A percentile compares a stretch with the other conserved stretches of the same genome.
Evolutionary conservation across 2,329 filamentous ascomycete genomes (phyloP).

Genomic region (Neoarthrinium moseri): DNA sequence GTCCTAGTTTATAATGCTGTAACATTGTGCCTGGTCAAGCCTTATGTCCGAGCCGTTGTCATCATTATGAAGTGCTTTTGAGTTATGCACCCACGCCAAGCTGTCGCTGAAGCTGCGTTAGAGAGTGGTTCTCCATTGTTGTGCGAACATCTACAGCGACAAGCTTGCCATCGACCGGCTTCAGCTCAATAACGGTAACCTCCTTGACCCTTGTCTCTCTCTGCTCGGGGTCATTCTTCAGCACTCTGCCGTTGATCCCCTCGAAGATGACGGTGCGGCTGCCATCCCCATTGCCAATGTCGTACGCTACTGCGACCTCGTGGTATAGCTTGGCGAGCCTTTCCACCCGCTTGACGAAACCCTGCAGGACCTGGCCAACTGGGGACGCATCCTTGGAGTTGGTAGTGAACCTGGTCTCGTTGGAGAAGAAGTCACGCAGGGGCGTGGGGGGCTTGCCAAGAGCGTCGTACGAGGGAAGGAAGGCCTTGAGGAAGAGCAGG

Average conservation of each 20-base stretch:
- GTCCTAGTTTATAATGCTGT: no score
- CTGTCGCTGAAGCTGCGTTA: constrained; percentile 1
- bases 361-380: constrained; percentile 7
- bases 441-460: constrained; percentile 7
- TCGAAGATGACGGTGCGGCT: constrained; percentile 9
- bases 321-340: constrained; percentile 7
- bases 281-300: constrained; percentile 6
- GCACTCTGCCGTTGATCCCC: constrained; percentile 2
- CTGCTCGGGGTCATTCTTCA: constrained; percentile 4
- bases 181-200: constrained; percentile 8
- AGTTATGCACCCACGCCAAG: constrained; percentile 1
- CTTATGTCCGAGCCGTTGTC: no score
- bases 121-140: constrained; percentile 7
- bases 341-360: constrained; percentile 8
- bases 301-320: neutral
- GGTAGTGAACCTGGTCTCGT: constrained; percentile 5
- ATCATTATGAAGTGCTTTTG: no score
- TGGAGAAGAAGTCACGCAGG: constrained; percentile 6
- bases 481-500: constrained; percentile 9
- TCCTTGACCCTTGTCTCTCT: constrained; percentile 6
- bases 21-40: no score
- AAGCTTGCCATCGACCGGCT: constrained; percentile 8
- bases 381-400: constrained; percentile 9
- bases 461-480: constrained; percentile 5
- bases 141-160: constrained; percentile 6